Evolutionary conservation across 2,329 filamentous ascomycete species (phyloP).

Genomic region (Colletotrichum endophyticum): DNA sequence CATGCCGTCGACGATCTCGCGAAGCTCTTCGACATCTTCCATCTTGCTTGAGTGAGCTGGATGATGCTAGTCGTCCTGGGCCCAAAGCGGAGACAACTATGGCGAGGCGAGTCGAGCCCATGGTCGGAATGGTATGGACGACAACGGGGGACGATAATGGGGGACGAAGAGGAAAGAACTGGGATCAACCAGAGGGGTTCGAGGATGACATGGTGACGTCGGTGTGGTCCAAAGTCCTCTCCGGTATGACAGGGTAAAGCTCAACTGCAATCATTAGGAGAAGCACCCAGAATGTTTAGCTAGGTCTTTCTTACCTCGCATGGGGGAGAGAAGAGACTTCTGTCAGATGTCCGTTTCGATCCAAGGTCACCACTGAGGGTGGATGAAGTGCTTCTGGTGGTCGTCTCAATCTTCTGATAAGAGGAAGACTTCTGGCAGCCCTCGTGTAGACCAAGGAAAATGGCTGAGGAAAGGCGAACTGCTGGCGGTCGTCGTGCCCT

Average conservation of each 20-base stretch:
- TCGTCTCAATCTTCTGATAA: neutral
- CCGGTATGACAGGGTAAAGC: neutral
- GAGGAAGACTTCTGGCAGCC: neutral
- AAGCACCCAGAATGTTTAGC: neutral
- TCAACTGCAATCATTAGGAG: neutral
- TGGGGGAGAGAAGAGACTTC: neutral
- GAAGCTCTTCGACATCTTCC: neutral
- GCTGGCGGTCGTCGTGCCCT: neutral
- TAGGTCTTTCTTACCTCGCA: neutral
- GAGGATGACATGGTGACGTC: neutral
- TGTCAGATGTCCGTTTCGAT: neutral
- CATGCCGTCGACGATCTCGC: neutral
- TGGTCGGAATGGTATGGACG: no score
- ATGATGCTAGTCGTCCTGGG: no score
- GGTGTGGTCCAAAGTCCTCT: neutral
- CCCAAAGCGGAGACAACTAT: no score
- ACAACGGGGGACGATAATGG: neutral
- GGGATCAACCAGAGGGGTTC: neutral
- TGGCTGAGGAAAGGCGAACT: neutral
- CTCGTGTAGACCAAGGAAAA: neutral
- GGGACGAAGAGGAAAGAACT: neutral
- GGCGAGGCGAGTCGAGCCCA: no score
- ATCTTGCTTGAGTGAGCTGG: no score
- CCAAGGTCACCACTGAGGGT: neutral
- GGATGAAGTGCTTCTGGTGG: neutral